Base-by-base conservation (phyloP, 2,329 filamentous ascomycete species). In the Talaromyces islandicus region DNA sequence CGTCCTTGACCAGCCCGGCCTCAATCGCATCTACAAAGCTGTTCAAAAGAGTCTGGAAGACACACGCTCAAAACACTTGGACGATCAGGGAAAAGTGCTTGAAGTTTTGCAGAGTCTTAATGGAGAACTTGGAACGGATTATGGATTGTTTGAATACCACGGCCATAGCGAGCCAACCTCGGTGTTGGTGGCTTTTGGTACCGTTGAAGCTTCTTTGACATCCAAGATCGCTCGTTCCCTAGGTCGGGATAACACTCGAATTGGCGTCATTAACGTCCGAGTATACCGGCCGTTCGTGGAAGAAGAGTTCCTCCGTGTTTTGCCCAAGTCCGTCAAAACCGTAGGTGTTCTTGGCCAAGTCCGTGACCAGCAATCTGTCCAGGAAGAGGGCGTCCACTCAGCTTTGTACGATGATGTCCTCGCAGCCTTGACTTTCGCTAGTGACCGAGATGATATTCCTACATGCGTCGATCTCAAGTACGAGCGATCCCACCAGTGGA, bases 211-310 rank as follows among this genome's bases (percentile, higher is more conserved):
- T 14, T 92, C 94, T 68, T 80, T 97, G 62, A 87, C 91, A 60
- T 87, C 88, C 65, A 91, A 97, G 77, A 85, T 96, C 57, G 87
- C 91, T 11, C 80, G 82, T 50, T 86, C 87, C 46, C 81, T 97
- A 53, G 84, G 89, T 30, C 83, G 85, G 64, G 83, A 88, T 64
- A 92, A 88, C 65, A 83, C 84, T 71, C 91, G 88, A 77, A 85
- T 97, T 63, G 94, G 94, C 68, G 89, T 93, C 43, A 82, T 99
- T 75, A 93, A 91, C 68, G 93, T 97, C 53, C 89, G 94, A 64
- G 83, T 99, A 59, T 99, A 97, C 81, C 87, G 93, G 50, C 94
- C 94, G 17, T 97, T 99, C 70, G 86, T 94, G 32, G 94, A 99
- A 78, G 92, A 97, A 73, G 90, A 91, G 56, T 97, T 99, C 82